Conservation (phyloP, 495 filamentous ascomycete genomes). For the Lichenothelia convexa region DNA sequence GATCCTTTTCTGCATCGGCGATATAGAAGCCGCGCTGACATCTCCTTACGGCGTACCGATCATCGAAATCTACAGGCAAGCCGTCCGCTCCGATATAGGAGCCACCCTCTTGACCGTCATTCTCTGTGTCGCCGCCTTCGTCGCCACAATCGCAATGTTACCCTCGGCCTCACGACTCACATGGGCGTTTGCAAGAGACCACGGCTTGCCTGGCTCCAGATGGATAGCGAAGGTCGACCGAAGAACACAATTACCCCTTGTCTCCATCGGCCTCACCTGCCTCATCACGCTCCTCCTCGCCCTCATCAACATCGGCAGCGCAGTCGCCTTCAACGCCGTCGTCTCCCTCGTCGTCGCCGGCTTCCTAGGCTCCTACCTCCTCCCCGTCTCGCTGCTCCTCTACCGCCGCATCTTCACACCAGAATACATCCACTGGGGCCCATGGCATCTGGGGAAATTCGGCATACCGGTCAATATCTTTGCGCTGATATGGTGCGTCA, state of each 20-base stretch:
- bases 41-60: slow-evolving; percentile 16
- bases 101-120: slow-evolving; percentile 9
- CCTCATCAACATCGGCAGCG: slow-evolving; percentile 40
- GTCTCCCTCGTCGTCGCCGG: slow-evolving; percentile 20
- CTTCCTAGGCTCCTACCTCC: slow-evolving; percentile 6
- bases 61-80: slow-evolving; percentile 19
- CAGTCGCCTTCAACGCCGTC: slow-evolving; percentile 36
- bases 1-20: slow-evolving; percentile 1
- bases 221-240: slow-evolving; percentile 3
- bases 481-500: too few species aligned
- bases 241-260: slow-evolving; percentile 7
- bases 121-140: background rate
- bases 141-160: background rate
- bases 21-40: background rate
- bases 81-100: slow-evolving; percentile 10
- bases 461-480: slow-evolving; percentile 9
- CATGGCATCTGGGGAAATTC: slow-evolving; percentile 6
- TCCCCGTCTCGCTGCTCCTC: slow-evolving; percentile 7
- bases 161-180: background rate
- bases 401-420: slow-evolving; percentile 1
- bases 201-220: slow-evolving; percentile 2
- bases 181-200: background rate
- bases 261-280: slow-evolving; percentile 25
- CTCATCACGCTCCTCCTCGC: slow-evolving; percentile 33
- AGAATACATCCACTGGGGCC: slow-evolving; percentile 5